Evolutionary conservation across 768 basidiomycete species (phyloP).

Genomic region (Naganishia antarctica): DNA sequence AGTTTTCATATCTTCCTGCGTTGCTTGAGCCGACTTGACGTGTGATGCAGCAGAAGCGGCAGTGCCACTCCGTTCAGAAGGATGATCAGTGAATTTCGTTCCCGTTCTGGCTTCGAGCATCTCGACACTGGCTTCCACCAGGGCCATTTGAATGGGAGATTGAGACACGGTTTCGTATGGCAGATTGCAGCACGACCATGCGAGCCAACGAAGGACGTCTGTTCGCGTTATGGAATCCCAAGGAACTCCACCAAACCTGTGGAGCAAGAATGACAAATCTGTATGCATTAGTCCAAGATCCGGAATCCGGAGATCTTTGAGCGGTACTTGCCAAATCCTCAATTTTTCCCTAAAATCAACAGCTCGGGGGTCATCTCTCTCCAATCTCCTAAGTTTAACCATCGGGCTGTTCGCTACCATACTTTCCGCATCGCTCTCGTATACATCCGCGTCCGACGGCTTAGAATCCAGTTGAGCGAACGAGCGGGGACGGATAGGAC

Average conservation of each 20-base stretch:
- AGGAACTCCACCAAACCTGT: constrained; percentile 68
- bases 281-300: no score
- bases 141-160: constrained; percentile 53
- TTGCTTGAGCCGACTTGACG: constrained; percentile 56
- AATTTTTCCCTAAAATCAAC: constrained; percentile 47
- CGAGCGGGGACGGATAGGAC: neutral
- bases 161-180: constrained; percentile 57
- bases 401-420: constrained; percentile 8
- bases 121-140: constrained; percentile 61
- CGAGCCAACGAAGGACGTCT: constrained; percentile 69
- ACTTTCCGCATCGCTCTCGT: neutral
- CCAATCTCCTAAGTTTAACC: constrained; percentile 31
- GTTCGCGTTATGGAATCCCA: constrained; percentile 66
- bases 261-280: neutral
- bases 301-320: no score
- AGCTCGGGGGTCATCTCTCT: constrained; percentile 38
- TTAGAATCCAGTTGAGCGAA: no score
- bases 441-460: neutral
- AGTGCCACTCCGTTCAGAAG: neutral
- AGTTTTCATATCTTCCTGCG: neutral
- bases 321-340: constrained; percentile 44
- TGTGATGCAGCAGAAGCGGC: neutral
- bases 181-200: constrained; percentile 75
- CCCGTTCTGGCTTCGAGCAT: constrained; percentile 71
- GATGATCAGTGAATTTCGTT: constrained; percentile 56